Base-by-base conservation (phyloP, 441 rosid genomes). In the Viola pubescens region DNA sequence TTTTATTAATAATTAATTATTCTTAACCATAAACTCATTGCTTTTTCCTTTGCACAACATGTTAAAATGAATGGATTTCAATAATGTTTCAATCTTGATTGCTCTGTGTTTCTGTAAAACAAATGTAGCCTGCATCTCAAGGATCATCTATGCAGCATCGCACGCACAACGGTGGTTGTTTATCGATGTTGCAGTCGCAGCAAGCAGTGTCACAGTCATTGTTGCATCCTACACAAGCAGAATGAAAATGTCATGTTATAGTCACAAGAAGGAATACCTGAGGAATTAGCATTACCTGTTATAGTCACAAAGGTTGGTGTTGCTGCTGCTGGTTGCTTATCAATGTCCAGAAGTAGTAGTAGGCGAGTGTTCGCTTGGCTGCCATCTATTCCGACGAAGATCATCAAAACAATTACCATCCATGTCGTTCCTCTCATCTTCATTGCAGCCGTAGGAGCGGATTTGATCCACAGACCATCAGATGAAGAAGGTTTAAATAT, bases 181-280 rank as follows among this genome's bases (percentile, higher is more conserved):
- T 70, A 73, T 67, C 58, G 39, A 88, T 86, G 71, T 80, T 73
- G 57, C 95, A 88, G 61, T 78, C 58, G 74, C 92, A 91, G 44
- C 95, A 88, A 62, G 95, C 72, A 48, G 86, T 81, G 50, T 79
- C 86, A 19, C 96, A 88, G 67, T 84, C 72, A 43, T 77, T 91
- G 72, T 77, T 86, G 86, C 92, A 86, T 9, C 92, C 92, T 76
- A 56, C 67, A 54, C 40, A 57, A 66, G 38, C 56, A 52, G 63
- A 1, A 13, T 8, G 4, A 2, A 48, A 9, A 10, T 16, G 6
- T 4, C 26, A 9, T 34, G 10, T 58, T 45, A 0, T 56, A 7
- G 51, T 43, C 26, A 14, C 54, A 12, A 5, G 37, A 37, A 3
- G 45, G 37, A 5, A 41, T 44, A 48, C 9, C 0, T 8, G 44